Evolutionary conservation across 495 filamentous ascomycete genomes (phyloP).

Genomic region (Xylaria flabelliformis): DNA sequence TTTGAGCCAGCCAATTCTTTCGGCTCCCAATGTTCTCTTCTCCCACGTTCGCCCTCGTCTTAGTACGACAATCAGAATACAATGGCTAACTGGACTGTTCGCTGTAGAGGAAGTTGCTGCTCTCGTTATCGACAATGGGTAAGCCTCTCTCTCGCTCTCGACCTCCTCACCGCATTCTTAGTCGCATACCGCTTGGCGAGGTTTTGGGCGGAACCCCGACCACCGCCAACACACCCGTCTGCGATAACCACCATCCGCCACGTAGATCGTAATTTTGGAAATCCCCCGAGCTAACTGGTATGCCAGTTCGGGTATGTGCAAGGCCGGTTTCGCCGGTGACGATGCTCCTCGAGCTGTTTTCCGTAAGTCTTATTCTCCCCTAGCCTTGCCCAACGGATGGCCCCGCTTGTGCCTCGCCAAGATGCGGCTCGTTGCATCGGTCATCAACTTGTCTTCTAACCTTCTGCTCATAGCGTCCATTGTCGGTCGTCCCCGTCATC

Average conservation of each 20-base stretch:
- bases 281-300: conserved; percentile 55
- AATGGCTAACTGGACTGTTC: conserved; percentile 60
- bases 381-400: conserved; percentile 34
- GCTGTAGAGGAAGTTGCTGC: conserved; percentile 97
- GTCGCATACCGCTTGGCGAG: conserved; percentile 33
- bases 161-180: conserved; percentile 43
- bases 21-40: conserved; percentile 13
- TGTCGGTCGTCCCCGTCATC: conserved; percentile 98
- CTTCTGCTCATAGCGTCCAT: conserved; percentile 76
- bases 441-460: conserved; percentile 38
- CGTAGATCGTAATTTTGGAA: conserved; percentile 19
- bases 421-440: conserved; percentile 25
- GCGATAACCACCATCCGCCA: conserved; percentile 17
- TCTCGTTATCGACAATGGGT: conserved; percentile 99
- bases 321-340: conserved; percentile 99
- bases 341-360: conserved; percentile 99
- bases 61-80: conserved; percentile 24
- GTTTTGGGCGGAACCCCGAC: conserved; percentile 19
- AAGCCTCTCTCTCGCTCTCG: conserved; percentile 54
- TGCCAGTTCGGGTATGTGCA: conserved; percentile 98
- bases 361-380: conserved; percentile 76
- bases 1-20: conserved; percentile 19
- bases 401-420: conserved; percentile 41
- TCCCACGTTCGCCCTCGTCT: conserved; percentile 20
- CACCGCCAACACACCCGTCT: conserved; percentile 16